Base-by-base conservation (phyloP, 2,329 filamentous ascomycete species). In the Volutella citrinella region DNA sequence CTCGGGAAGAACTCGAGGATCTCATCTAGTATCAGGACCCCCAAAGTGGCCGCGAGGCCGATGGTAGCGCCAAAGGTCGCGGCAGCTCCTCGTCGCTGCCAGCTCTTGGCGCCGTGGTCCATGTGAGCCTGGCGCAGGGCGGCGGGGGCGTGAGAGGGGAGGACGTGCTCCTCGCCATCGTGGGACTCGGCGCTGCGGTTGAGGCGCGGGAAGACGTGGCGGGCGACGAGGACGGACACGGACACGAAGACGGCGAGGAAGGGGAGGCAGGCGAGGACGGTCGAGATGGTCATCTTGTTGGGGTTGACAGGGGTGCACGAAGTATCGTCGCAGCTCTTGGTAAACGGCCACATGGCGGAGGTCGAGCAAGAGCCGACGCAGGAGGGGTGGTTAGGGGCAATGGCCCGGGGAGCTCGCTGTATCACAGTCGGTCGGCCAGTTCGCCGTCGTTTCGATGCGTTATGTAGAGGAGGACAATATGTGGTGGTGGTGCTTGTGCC, bases 21-120 rank as follows among this genome's bases (percentile, higher is more conserved):
- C 61, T 95, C 88, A 50, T 86, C 88, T 8, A 95, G 72, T 27
- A 95, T 85, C 46, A 95, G 65, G 61, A 90, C 82, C 4, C 81
- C 87, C 27, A 95, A 69, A 3, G 91, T 85, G 22, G 83, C 76
- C 6, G 87, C 84, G 8, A 94, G 71, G 2, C 80, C 87, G 21
- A 93, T 77, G 9, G 86, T 94, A 2, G 79, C 74, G 7, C 85
- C 81, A 59, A 94, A 94, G 3, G 84, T 80, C 37, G 74, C 63
- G 11, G 79, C 81, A 3, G 80, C 74, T 10, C 74, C 56, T 16
- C 70, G 64, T 24, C 74, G 63, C 30, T 70, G 63, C 40, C 68
- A 52, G 24, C 68, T 75, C 52, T 74, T 76, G 18, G 66, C 56
- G 22, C 69, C 72, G 51, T 80, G 74, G 50, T 77, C 75, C 15